Evolutionary conservation across 2,329 filamentous ascomycete genomes (phyloP).

Genomic region (Phoma sp.): DNA sequence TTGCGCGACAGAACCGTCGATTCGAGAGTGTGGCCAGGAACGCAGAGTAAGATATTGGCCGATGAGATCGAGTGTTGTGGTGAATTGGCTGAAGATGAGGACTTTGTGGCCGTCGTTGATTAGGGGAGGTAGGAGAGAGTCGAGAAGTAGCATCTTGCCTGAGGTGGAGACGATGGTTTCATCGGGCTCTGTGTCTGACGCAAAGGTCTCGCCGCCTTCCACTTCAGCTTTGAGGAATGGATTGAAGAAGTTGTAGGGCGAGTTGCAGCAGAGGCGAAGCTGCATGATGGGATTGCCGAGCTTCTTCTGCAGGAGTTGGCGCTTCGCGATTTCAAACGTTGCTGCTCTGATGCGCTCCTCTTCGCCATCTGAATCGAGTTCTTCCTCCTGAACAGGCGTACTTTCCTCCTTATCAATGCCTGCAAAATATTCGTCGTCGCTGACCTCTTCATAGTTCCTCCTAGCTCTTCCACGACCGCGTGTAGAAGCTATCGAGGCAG

Average conservation of each 20-base stretch:
- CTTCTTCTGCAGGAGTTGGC: conserved; percentile 89
- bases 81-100: conserved; percentile 96
- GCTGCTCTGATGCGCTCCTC: conserved; percentile 71
- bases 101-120: conserved; percentile 84
- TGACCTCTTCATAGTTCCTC: conserved; percentile 73
- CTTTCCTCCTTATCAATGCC: conserved; percentile 70
- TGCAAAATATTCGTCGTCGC: conserved; percentile 84
- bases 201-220: conserved; percentile 52
- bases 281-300: conserved; percentile 93
- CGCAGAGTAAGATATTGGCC: conserved; percentile 86
- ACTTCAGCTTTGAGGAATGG: conserved; percentile 70
- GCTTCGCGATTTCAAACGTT: conserved; percentile 80
- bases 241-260: conserved; percentile 95
- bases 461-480: conserved; percentile 63
- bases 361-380: conserved; percentile 56
- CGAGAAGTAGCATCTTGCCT: conserved; percentile 94
- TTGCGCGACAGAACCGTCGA: conserved; percentile 87
- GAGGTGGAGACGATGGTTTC: conserved; percentile 85
- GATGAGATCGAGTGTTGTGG: conserved; percentile 88
- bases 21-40: conserved; percentile 82
- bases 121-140: conserved; percentile 80
- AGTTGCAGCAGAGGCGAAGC: conserved; percentile 89
- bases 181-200: conserved; percentile 66
- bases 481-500: conserved; percentile 61
- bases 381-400: conserved; percentile 49